Evolutionary conservation across 2,329 filamentous ascomycete species (phyloP), one percentile per base, ranked within the genome.

Genomic region (Diplocarpon rosae): DNA sequence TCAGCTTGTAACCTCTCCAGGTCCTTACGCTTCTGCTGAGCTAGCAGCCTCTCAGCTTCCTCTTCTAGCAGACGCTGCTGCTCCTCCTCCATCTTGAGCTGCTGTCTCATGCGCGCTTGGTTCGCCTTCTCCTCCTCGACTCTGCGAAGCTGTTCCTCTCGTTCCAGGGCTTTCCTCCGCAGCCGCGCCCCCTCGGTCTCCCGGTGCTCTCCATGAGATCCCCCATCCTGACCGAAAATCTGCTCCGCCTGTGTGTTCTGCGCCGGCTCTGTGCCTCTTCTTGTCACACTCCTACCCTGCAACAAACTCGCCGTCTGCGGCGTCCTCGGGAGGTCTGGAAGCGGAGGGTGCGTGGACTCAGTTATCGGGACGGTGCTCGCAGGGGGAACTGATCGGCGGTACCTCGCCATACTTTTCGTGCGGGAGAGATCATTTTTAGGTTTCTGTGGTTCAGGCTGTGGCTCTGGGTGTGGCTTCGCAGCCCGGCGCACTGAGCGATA

Each of bases 401-500:
- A 66, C 16, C 65, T 57, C 30, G 63, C 62, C 59, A 65, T 65
- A 48, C 63, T 66, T 43, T 55, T 56, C 27, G 53, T 50, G 17
- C 60, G 53, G 37, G 55, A 44, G 39, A 62, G 50, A 6, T 53
- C 51, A 31, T 49, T 57, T 53, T 58, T 57, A 35, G 58, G 48
- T 16, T 53, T 50, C 16, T 45, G 41, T 17, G 51, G 56, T 46
- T 65, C 48, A 39, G 56, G 59, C 43, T 65, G 62, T 16, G 64
- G 54, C 14, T 60, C 54, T 16, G 56, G 59, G 43, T 65, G 62
- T 16, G 64, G 54, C 14, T 60, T 55, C 16, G 41, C 24, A 7
- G 38, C 50, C 50, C 67, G 67, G 47, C 76, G 65, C 44, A 78
- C 72, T 27, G 73, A 75, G 51, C 74, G 67, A 61, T 80, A 80